These are phyloP conservation scores for Talaromyces ruber DNA, from an alignment of 495 filamentous ascomycete species.

Conservation along the genomic window DNA sequence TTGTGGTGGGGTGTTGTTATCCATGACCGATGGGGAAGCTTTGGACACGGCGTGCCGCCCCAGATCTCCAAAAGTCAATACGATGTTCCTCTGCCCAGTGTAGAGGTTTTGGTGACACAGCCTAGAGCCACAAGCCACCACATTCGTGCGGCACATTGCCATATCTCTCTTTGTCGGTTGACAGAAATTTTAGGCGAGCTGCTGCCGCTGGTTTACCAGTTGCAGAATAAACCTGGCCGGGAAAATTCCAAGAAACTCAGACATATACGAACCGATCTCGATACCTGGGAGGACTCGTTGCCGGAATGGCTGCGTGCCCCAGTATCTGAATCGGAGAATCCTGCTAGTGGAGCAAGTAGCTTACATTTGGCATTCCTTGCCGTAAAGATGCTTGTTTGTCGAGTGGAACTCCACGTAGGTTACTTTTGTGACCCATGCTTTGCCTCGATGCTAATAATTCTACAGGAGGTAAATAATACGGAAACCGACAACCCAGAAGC, in stretches of 20 bases:
- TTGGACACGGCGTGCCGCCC: slow-evolving; percentile 43
- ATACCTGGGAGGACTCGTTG: slow-evolving; percentile 38
- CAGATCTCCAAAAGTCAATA: slow-evolving; percentile 42
- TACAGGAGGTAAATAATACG: slow-evolving; percentile 34
- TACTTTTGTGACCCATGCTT: background rate
- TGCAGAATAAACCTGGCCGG: slow-evolving; percentile 30
- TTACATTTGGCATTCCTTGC: slow-evolving; percentile 43
- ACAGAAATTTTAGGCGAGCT: slow-evolving; percentile 45
- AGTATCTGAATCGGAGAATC: slow-evolving; percentile 18
- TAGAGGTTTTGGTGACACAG: slow-evolving; percentile 28
- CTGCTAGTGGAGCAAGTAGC: slow-evolving; percentile 36
- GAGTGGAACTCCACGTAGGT: slow-evolving; percentile 41
- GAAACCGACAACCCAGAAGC: slow-evolving; percentile 34
- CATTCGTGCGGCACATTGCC: slow-evolving; percentile 37
- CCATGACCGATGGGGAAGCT: slow-evolving; percentile 47
- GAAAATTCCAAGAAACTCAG: slow-evolving; percentile 33
- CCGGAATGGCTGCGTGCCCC: slow-evolving; percentile 34
- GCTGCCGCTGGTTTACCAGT: slow-evolving; percentile 40
- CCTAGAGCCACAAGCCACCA: slow-evolving; percentile 29
- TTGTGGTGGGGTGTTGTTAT: slow-evolving; percentile 48
- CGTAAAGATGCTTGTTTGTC: slow-evolving; percentile 42
- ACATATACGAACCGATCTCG: slow-evolving; percentile 36
- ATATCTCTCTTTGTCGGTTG: slow-evolving; percentile 42
- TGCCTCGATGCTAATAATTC: slow-evolving; percentile 3
- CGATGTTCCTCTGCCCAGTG: slow-evolving; percentile 43